Base-by-base conservation (phyloP, 176 grass and related monocot species). In the Hyparrhenia diplandra region DNA sequence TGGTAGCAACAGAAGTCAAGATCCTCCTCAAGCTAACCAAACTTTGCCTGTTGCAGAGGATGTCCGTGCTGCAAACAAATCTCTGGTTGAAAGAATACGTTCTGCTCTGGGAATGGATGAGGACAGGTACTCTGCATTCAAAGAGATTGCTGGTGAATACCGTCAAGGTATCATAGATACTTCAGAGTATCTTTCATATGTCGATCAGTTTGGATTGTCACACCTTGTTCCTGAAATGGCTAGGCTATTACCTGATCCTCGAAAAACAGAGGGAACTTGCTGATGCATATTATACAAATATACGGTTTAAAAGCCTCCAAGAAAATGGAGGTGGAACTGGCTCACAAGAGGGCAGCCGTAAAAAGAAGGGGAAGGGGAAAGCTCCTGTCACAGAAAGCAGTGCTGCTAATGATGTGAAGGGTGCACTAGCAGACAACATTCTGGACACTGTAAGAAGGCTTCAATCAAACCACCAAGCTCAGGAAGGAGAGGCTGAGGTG, bases 141-240 rank as follows among this genome's bases (percentile, higher is more conserved):
- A 91, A 87, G 87, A 76, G 83, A 93, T 99, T 36, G 92, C 96
- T 31, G 37, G 79, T 21, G 96, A 99, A 80, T 95, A 99, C 80
- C 86, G 85, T 71, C 86, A 90, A 89, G 87, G 90, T 17, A 55
- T 82, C 39, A 99, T 99, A 36, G 73, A 78, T 72, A 83, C 90
- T 45, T 79, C 35, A 69, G 96, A 99, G 76, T 99, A 99, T 83
- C 86, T 99, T 75, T 91, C 90, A 25, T 99, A 91, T 80, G 92
- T 95, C 1, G 92, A 99, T 80, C 96, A 99, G 59, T 99, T 95
- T 91, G 90, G 88, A 72, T 87, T 99, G 6, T 89, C 82, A 5
- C 87, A 95, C 71, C 87, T 99, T 84, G 83, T 95, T 84, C 87
- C 84, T 82, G 96, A 99, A 86, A 89, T 99, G 88, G 92, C 92